Conservation (phyloP, 2,329 filamentous ascomycete genomes). For the Pseudophaeomoniella oleicola region DNA sequence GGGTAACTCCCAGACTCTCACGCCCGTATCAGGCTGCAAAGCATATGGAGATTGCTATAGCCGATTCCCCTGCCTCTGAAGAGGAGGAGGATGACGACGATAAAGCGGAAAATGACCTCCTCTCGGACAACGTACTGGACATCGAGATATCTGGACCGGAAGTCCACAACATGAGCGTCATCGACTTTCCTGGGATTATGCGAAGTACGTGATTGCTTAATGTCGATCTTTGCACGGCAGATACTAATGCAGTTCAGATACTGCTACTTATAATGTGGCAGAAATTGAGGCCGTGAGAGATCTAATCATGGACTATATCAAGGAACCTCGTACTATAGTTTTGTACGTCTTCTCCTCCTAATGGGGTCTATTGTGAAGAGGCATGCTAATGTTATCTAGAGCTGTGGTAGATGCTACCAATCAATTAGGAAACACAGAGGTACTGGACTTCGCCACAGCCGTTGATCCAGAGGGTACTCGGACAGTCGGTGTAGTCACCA, state of each 20-base stretch:
- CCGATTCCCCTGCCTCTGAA: too few species aligned
- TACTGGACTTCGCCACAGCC: slow-evolving; percentile 32
- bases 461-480: slow-evolving; percentile 18
- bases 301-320: slow-evolving; percentile 38
- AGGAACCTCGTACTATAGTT: slow-evolving; percentile 43
- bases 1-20: neutral
- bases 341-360: slow-evolving; percentile 19
- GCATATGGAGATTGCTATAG: neutral
- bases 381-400: neutral
- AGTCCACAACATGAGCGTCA: slow-evolving; percentile 44
- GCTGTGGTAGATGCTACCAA: slow-evolving; percentile 36
- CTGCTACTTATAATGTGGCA: too few species aligned
- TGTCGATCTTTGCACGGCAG: too few species aligned
- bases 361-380: too few species aligned
- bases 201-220: neutral
- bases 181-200: slow-evolving; percentile 46
- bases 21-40: neutral
- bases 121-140: slow-evolving; percentile 34
- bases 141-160: slow-evolving; percentile 46
- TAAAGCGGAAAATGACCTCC: neutral
- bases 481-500: slow-evolving; percentile 23
- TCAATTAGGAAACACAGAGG: slow-evolving; percentile 42
- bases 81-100: too few species aligned
- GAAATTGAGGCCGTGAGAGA: slow-evolving; percentile 39
- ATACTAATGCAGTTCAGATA: too few species aligned